These are phyloP conservation scores for Talaromyces sp. DNA, from an alignment of 2,329 filamentous ascomycete genomes.

Conservation along the genomic window DNA sequence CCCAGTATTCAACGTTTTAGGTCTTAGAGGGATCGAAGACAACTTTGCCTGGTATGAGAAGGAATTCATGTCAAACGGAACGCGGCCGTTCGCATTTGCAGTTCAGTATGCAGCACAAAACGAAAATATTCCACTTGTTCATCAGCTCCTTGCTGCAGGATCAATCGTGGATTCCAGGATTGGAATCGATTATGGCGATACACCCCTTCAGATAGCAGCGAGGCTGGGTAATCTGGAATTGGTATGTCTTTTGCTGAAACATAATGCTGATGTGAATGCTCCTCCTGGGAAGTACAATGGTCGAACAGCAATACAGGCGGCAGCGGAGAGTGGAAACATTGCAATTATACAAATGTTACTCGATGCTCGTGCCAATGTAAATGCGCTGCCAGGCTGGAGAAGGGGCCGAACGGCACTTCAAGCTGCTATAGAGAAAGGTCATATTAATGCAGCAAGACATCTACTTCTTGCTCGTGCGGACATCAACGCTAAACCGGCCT, in stretches of 20 bases:
- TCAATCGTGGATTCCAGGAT: background rate
- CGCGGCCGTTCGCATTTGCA: background rate
- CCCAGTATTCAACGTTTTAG: background rate
- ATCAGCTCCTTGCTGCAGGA: background rate
- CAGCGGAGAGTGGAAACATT: background rate
- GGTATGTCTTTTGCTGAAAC: background rate
- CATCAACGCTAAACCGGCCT: background rate
- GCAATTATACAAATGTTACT: background rate
- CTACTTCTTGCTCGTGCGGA: background rate
- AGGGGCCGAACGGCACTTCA: slow-evolving; percentile 19
- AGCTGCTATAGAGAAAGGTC: slow-evolving; percentile 12
- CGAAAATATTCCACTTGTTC: background rate
- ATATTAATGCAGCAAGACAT: background rate
- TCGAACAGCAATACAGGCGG: slow-evolving; percentile 6
- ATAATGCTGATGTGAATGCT: background rate
- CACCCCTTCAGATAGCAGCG: background rate
- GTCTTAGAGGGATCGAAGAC: background rate
- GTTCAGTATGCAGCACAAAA: background rate
- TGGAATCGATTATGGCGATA: background rate
- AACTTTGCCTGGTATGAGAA: background rate
- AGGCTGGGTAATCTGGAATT: background rate
- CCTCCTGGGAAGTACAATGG: background rate
- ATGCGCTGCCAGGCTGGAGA: slow-evolving; percentile 10
- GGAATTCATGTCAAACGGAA: no score
- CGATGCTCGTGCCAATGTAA: slow-evolving; percentile 15